Evolutionary conservation across 1,139 yeast species (phyloP), one percentile per base, ranked within the genome.

Genomic region (Suhomyces ambrosiae): DNA sequence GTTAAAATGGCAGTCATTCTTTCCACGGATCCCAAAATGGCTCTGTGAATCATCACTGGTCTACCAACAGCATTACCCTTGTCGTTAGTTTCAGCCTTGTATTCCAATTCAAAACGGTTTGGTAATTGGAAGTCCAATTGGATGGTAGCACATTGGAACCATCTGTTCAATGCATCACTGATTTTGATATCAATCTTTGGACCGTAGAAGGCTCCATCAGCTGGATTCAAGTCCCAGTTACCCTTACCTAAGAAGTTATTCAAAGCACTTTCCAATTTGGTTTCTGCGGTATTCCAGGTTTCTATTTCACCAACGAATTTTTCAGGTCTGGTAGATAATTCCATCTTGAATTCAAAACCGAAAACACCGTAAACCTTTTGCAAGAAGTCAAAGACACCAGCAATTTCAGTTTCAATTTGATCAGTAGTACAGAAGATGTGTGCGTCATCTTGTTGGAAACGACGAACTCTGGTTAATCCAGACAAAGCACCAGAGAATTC

Each of bases 1-100:
- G 95, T 89, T 65, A 92, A 80, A 54, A 92, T 88, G 46, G 96
- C 97, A 50, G 96, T 85, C 96, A 92, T 89, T 76, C 98, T 85
- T 74, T 92, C 98, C 38, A 92, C 92, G 28, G 97, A 89, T 45
- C 98, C 98, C 63, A 89, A 81, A 49, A 92, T 86, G 50, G 98
- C 98, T 72, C 98, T 86, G 71, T 92, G 98, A 58, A 92, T 89
- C 97, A 92, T 92, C 41, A 92, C 97, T 33, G 98, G 98, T 67
- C 95, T 80, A 22, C 57, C 47, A 41, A 54, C 49, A 26, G 63
- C 55, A 39, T 52, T 49, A 32, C 63, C 74, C 59, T 68, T 67
- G 30, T 61, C 71, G 52, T 80, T 82, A 52, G 79, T 81, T 58
- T 84, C 85, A 35, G 86, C 76, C 70, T 86, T 85, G 74, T 76